These are phyloP conservation scores for Colletotrichum sojae DNA, from an alignment of 2,329 filamentous ascomycete genomes.

Conservation along the genomic window DNA sequence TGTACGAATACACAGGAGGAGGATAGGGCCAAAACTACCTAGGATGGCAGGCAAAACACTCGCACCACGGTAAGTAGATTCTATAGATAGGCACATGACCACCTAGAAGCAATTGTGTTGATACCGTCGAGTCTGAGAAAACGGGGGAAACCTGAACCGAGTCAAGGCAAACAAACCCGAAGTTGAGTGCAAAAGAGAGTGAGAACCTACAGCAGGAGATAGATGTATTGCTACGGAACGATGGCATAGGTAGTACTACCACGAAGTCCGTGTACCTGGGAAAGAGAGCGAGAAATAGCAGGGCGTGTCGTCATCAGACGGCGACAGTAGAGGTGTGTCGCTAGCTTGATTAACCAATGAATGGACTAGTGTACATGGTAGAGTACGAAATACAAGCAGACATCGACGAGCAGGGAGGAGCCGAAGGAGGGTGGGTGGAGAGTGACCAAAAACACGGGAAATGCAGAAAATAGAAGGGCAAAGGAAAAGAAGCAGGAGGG, in stretches of 20 bases:
- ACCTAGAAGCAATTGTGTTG: no score
- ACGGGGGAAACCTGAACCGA: no score
- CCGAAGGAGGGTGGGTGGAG: conserved; percentile 15
- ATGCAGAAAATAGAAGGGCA: conserved; percentile 3
- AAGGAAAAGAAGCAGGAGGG: background rate
- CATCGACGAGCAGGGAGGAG: conserved; percentile 18
- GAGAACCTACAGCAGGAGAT: no score
- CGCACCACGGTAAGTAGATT: no score
- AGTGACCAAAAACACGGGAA: conserved; percentile 1
- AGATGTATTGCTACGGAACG: background rate
- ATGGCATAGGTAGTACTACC: conserved; percentile 2
- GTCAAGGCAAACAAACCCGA: no score
- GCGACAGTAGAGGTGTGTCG: conserved; percentile 4
- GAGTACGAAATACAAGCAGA: conserved; percentile 3
- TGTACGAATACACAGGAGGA: conserved; percentile 4
- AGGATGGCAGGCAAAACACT: no score
- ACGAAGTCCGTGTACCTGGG: conserved; percentile 7
- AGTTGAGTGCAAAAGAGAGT: background rate
- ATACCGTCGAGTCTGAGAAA: no score
- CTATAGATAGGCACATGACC: no score
- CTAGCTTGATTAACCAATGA: conserved; percentile 23
- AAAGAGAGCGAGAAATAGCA: background rate
- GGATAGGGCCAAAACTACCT: background rate
- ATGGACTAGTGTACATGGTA: background rate
- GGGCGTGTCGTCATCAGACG: conserved; percentile 22